Conservation (phyloP, 208 protist genomes). For the Strigomonas culicis region DNA sequence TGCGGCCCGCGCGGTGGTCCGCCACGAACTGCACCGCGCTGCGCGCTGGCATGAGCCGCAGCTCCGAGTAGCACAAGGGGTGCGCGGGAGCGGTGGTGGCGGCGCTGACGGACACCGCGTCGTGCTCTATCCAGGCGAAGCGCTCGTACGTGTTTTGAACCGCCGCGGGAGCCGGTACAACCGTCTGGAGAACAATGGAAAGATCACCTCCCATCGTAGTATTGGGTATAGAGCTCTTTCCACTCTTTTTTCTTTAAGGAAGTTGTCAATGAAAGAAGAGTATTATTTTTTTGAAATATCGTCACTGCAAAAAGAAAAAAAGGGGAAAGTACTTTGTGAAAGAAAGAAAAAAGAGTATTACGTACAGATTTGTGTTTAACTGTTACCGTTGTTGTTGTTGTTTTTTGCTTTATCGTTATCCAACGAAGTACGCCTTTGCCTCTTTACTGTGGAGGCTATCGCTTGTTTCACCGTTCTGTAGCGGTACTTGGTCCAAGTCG, state of each 20-base stretch:
- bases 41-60: conserved; percentile 25
- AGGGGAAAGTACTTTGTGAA: neutral
- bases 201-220: conserved; percentile 39
- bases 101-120: neutral
- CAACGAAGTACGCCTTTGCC: too few species aligned
- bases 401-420: neutral
- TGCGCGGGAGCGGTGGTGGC: neutral
- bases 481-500: too few species aligned
- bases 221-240: neutral
- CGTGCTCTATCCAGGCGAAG: neutral
- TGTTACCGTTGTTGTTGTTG: neutral
- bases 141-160: conserved; percentile 11
- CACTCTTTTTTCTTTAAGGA: neutral
- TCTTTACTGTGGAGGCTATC: too few species aligned
- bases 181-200: conserved; percentile 35
- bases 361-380: neutral
- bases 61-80: conserved; percentile 22
- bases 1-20: neutral
- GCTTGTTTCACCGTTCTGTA: too few species aligned
- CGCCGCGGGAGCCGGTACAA: conserved; percentile 24
- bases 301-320: neutral
- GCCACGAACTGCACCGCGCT: conserved; percentile 10
- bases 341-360: neutral
- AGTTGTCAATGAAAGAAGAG: too few species aligned
- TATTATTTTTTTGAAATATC: neutral